A percentile compares a stretch with the other conserved stretches of the same genome.
phyloP scores from a whole-genome alignment of 805 yeast genomes.

The Ogataea wickerhamii region DNA sequence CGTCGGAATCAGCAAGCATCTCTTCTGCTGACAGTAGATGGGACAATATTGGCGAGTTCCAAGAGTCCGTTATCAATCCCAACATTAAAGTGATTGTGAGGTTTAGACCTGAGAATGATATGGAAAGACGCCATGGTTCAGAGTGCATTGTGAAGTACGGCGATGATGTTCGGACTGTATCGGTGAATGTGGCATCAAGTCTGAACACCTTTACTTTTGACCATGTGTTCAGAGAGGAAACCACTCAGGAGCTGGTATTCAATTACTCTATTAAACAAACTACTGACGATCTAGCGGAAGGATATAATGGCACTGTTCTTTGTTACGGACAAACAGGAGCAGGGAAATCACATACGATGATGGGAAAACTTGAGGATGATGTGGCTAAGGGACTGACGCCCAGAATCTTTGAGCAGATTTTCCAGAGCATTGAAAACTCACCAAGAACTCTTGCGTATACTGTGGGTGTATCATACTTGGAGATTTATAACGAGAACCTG shows the following conservation, averaged over 20 bases:
- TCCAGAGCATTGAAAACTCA: constrained; percentile 46
- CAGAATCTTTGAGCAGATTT: constrained; percentile 63
- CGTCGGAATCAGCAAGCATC: constrained; percentile 1
- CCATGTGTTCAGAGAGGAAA: constrained; percentile 49
- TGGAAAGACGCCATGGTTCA: constrained; percentile 13
- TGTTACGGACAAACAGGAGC: constrained; percentile 85
- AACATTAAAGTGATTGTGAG: constrained; percentile 69
- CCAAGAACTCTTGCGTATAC: constrained; percentile 58
- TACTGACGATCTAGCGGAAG: constrained; percentile 66
- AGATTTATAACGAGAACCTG: constrained; percentile 75
- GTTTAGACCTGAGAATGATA: constrained; percentile 53
- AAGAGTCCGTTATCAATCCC: constrained; percentile 21
- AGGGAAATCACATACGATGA: constrained; percentile 83
- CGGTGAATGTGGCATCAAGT: constrained; percentile 13
- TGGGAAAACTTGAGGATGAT: constrained; percentile 45
- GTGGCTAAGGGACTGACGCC: constrained; percentile 63
- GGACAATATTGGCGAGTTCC: neutral
- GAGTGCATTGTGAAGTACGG: constrained; percentile 10
- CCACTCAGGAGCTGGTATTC: constrained; percentile 58
- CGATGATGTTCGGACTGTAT: constrained; percentile 13
- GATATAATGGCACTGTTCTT: constrained; percentile 40
- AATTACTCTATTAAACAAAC: constrained; percentile 56
- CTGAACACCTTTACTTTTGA: constrained; percentile 53
- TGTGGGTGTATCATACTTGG: constrained; percentile 71
- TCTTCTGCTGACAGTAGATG: constrained; percentile 5